These are phyloP conservation scores for Acanthamoeba divionensis DNA, from an alignment of 208 protist genomes.

Conservation along the genomic window DNA sequence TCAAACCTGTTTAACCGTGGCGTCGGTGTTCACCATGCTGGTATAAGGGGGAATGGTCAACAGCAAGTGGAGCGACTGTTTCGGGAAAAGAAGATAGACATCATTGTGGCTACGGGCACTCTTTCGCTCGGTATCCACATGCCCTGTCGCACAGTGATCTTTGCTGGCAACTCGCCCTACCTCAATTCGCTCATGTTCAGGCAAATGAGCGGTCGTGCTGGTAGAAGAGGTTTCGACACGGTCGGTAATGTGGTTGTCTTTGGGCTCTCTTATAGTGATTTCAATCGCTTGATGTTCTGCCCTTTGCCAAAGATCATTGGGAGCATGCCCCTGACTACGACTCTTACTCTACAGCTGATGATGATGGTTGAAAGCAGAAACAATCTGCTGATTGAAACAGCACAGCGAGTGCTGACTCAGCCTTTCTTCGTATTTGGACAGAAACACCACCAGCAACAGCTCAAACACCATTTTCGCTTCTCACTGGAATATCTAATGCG, in stretches of 20 bases:
- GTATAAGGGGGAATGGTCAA: conserved; percentile 86
- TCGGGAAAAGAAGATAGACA: conserved; percentile 84
- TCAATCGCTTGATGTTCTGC: conserved; percentile 91
- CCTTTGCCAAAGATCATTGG: background rate
- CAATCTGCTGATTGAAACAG: too few species aligned
- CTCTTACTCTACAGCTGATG: conserved; percentile 54
- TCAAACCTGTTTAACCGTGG: too few species aligned
- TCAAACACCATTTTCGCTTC: background rate
- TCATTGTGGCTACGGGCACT: conserved; percentile 91
- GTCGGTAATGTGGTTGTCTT: too few species aligned
- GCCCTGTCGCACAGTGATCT: conserved; percentile 91
- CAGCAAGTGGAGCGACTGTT: conserved; percentile 91
- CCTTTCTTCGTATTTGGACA: too few species aligned
- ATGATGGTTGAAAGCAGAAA: too few species aligned
- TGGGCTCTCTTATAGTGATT: too few species aligned
- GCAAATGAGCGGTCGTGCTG: conserved; percentile 94
- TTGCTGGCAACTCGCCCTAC: conserved; percentile 88
- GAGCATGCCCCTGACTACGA: conserved; percentile 10
- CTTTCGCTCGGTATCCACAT: conserved; percentile 94
- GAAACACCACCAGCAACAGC: too few species aligned
- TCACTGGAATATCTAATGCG: background rate
- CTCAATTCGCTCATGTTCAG: conserved; percentile 91
- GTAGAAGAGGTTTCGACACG: conserved; percentile 91
- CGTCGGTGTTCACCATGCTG: conserved; percentile 91
- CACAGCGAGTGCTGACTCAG: too few species aligned